Evolutionary conservation across 23 red algal genomes (phyloP).

Genomic region (Gracilariopsis chorda): DNA sequence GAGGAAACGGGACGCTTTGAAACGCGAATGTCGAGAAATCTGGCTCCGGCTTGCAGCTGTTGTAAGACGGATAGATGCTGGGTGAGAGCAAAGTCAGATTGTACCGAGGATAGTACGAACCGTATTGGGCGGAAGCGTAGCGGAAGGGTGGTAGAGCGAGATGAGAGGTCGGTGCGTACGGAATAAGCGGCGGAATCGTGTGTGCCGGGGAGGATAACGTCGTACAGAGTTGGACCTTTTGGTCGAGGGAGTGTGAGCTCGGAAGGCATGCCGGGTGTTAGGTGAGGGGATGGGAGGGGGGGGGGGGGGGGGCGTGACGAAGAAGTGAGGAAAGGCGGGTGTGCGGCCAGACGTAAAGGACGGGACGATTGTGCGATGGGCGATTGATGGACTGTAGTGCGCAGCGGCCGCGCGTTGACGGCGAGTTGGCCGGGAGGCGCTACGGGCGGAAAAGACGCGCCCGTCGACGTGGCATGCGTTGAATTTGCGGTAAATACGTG

Average conservation of each 20-base stretch:
- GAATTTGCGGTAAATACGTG: too few species aligned
- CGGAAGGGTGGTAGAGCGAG: slow-evolving; percentile 36
- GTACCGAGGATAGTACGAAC: neutral
- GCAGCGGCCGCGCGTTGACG: too few species aligned
- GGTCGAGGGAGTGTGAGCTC: neutral
- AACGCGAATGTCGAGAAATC: slow-evolving; percentile 74
- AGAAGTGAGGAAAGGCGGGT: too few species aligned
- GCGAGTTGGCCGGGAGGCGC: too few species aligned
- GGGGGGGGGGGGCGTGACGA: neutral
- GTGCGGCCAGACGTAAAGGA: too few species aligned
- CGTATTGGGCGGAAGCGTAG: slow-evolving; percentile 36
- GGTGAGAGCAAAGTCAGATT: slow-evolving; percentile 54
- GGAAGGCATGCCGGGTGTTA: neutral
- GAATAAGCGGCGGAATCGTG: slow-evolving; percentile 70
- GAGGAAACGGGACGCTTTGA: slow-evolving; percentile 27
- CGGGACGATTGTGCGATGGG: too few species aligned
- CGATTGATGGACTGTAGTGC: too few species aligned
- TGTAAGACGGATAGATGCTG: slow-evolving; percentile 49
- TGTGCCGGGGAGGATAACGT: slow-evolving; percentile 60
- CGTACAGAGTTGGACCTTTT: slow-evolving; percentile 37
- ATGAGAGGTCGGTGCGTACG: slow-evolving; percentile 29
- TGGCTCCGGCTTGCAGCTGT: slow-evolving; percentile 54
- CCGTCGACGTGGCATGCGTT: slow-evolving; percentile 14
- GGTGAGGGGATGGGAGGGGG: neutral
- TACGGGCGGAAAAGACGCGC: neutral